phyloP scores from a whole-genome alignment of 73 alveolate species.

The Paramecium octaurelia region DNA sequence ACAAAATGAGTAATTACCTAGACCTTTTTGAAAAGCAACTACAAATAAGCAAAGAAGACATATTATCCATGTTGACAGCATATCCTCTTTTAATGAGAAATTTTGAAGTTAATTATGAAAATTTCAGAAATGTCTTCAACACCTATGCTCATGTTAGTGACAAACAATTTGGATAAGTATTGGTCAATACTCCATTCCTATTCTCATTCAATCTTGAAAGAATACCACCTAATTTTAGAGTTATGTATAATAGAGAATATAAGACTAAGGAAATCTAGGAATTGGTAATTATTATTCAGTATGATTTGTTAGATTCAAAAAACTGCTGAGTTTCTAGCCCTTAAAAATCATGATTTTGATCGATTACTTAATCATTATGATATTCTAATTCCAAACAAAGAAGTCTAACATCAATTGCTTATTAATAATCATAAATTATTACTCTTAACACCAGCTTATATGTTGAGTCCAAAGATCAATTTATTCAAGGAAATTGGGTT shows the following conservation, averaged over 20 bases:
- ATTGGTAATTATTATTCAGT: not conserved
- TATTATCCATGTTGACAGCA: not conserved
- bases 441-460: not conserved
- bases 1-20: not conserved
- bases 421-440: not conserved
- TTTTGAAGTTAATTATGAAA: not conserved
- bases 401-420: not conserved
- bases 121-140: not conserved
- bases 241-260: not conserved
- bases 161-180: not conserved
- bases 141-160: not conserved
- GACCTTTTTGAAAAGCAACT: not conserved
- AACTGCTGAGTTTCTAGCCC: not conserved
- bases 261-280: not conserved
- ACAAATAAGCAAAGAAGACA: not conserved
- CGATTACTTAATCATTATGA: not conserved
- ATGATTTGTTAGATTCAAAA: not conserved
- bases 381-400: not conserved
- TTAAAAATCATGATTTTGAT: not conserved
- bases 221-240: not conserved
- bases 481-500: not conserved
- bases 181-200: not conserved
- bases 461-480: slow-evolving; percentile 8
- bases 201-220: not conserved
- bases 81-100: not conserved